Evolutionary conservation across 768 basidiomycete genomes (phyloP).

Genomic region (Tubosaeta sp.): DNA sequence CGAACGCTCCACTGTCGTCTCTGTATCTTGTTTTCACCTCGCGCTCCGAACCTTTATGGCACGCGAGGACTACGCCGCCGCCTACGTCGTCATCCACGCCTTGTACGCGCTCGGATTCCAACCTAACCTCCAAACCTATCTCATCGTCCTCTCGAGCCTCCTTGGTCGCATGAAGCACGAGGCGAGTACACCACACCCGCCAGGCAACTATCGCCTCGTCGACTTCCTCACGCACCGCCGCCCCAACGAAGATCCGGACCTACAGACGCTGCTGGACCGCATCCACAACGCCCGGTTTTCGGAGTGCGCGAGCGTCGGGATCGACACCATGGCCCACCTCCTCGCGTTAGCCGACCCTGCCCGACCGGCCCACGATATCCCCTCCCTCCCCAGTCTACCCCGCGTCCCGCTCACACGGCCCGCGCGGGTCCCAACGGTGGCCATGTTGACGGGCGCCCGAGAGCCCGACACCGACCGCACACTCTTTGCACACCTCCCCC

Average conservation of each 20-base stretch:
- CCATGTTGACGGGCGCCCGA: conserved; percentile 16
- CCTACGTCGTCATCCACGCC: conserved; percentile 36
- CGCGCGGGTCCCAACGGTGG: conserved; percentile 8
- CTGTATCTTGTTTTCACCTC: conserved; percentile 36
- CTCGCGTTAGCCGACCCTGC: conserved; percentile 12
- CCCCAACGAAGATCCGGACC: conserved; percentile 17
- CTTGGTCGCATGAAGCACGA: conserved; percentile 29
- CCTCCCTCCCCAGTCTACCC: not conserved
- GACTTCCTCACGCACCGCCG: conserved; percentile 23
- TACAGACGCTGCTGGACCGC: conserved; percentile 13
- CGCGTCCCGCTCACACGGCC: not conserved
- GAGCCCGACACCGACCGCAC: not conserved
- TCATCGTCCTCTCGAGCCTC: conserved; percentile 37
- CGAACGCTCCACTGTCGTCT: conserved; percentile 25
- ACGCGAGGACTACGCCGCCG: conserved; percentile 45
- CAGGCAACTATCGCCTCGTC: conserved; percentile 15
- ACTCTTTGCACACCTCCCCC: conserved; percentile 18
- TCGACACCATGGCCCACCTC: conserved; percentile 18
- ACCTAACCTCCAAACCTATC: conserved; percentile 37
- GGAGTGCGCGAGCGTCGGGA: conserved; percentile 2
- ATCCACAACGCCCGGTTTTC: conserved; percentile 1
- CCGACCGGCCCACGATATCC: conserved; percentile 4
- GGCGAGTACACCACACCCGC: not conserved
- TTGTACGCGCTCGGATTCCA: conserved; percentile 27
- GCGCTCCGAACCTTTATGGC: conserved; percentile 44